phyloP scores from a whole-genome alignment of 495 filamentous ascomycete genomes.

The Podospora conica region DNA sequence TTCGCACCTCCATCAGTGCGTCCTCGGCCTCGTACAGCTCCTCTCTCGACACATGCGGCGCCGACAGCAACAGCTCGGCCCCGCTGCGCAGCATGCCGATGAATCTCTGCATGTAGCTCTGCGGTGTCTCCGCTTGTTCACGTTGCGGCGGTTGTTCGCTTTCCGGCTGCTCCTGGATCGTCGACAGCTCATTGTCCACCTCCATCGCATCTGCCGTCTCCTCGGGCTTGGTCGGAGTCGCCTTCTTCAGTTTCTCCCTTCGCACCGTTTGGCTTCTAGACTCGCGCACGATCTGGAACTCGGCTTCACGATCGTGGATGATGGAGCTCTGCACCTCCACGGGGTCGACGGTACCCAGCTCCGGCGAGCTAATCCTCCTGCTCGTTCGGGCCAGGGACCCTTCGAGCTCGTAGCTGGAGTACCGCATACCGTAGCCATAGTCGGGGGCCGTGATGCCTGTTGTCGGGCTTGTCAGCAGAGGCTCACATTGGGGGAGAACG shows the following conservation, averaged over 20 bases:
- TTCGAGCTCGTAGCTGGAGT: constrained; percentile 8
- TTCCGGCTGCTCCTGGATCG: background rate
- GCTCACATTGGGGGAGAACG: background rate
- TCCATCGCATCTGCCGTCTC: constrained; percentile 9
- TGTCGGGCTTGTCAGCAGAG: background rate
- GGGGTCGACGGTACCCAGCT: background rate
- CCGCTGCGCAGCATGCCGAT: constrained; percentile 44
- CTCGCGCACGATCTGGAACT: constrained; percentile 27
- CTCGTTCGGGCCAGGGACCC: background rate
- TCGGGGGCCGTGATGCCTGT: background rate
- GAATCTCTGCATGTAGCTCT: constrained; percentile 33
- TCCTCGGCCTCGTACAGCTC: constrained; percentile 58
- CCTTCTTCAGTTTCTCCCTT: constrained; percentile 10
- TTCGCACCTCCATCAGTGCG: constrained; percentile 60
- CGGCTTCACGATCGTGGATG: constrained; percentile 20
- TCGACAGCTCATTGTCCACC: background rate
- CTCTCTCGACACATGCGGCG: constrained; percentile 40
- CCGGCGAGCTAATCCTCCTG: background rate
- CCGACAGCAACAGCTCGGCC: constrained; percentile 45
- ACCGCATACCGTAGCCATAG: background rate
- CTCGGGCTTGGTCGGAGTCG: background rate
- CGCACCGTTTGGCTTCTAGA: constrained; percentile 14
- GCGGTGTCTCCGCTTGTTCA: constrained; percentile 6
- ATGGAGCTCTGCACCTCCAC: constrained; percentile 14
- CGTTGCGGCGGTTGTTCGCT: constrained; percentile 1